phyloP scores from a whole-genome alignment of 2,329 filamentous ascomycete genomes.

The Corynespora cassiicola region DNA sequence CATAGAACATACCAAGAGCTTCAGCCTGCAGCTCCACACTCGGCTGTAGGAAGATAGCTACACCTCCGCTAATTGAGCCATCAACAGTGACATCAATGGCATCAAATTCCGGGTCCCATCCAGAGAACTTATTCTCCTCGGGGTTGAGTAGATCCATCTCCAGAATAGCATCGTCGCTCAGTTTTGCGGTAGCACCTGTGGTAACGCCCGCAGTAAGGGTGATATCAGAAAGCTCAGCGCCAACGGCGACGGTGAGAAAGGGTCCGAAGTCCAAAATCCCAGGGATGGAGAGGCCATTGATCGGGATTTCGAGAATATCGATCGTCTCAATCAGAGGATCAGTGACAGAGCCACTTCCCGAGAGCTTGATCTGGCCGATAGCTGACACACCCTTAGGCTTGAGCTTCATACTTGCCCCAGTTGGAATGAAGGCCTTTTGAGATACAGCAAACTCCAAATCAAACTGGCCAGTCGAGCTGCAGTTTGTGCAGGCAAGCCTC shows the following conservation, averaged over 20 bases:
- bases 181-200: conserved; percentile 15
- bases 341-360: conserved; percentile 14
- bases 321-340: conserved; percentile 17
- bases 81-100: conserved; percentile 16
- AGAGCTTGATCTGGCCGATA: conserved; percentile 20
- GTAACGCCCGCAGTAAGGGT: conserved; percentile 14
- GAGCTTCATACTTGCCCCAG: conserved; percentile 21
- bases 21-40: conserved; percentile 21
- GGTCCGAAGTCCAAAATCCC: conserved; percentile 28
- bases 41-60: conserved; percentile 17
- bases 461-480: conserved; percentile 26
- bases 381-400: conserved; percentile 24
- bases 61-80: conserved; percentile 17
- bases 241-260: conserved; percentile 21
- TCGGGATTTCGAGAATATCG: conserved; percentile 19
- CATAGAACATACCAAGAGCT: conserved; percentile 10
- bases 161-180: conserved; percentile 19
- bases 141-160: conserved; percentile 23
- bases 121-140: conserved; percentile 20
- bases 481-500: conserved; percentile 20
- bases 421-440: conserved; percentile 22
- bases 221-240: conserved; percentile 17
- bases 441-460: conserved; percentile 25
- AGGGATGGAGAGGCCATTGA: conserved; percentile 23
- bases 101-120: conserved; percentile 21